These are phyloP conservation scores for Pleurotus djamor DNA, from an alignment of 768 basidiomycete species.

Conservation along the genomic window DNA sequence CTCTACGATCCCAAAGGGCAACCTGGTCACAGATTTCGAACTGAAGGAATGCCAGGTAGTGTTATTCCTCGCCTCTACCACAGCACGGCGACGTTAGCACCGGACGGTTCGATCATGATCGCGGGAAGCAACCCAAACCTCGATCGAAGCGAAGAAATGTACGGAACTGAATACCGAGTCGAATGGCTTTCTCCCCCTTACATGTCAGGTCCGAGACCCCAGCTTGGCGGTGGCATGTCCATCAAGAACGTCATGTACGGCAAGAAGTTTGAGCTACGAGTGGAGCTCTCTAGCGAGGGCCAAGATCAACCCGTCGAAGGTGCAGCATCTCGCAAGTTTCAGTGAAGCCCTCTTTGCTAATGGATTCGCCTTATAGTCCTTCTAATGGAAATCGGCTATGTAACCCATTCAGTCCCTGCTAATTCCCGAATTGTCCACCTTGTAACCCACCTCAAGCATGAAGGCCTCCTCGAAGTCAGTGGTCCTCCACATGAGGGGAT, in stretches of 20 bases:
- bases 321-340: constrained; percentile 12
- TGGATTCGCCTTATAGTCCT: constrained; percentile 41
- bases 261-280: constrained; percentile 40
- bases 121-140: constrained; percentile 85
- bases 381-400: constrained; percentile 80
- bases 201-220: constrained; percentile 59
- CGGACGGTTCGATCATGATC: constrained; percentile 70
- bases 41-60: constrained; percentile 57
- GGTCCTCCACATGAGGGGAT: constrained; percentile 63
- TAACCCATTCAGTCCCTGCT: constrained; percentile 75
- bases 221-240: constrained; percentile 25
- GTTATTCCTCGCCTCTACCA: constrained; percentile 77
- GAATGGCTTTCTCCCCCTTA: constrained; percentile 89
- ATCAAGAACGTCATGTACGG: constrained; percentile 42
- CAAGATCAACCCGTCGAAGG: constrained; percentile 46
- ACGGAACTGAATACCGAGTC: constrained; percentile 86
- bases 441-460: constrained; percentile 31
- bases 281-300: constrained; percentile 33
- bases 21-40: constrained; percentile 56
- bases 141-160: constrained; percentile 68
- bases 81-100: constrained; percentile 79
- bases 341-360: background rate
- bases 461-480: constrained; percentile 47
- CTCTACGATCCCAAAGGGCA: constrained; percentile 63
- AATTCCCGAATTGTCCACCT: constrained; percentile 79